Conservation (phyloP, 2,329 filamentous ascomycete genomes). For the Apiospora rasikravindrae region DNA sequence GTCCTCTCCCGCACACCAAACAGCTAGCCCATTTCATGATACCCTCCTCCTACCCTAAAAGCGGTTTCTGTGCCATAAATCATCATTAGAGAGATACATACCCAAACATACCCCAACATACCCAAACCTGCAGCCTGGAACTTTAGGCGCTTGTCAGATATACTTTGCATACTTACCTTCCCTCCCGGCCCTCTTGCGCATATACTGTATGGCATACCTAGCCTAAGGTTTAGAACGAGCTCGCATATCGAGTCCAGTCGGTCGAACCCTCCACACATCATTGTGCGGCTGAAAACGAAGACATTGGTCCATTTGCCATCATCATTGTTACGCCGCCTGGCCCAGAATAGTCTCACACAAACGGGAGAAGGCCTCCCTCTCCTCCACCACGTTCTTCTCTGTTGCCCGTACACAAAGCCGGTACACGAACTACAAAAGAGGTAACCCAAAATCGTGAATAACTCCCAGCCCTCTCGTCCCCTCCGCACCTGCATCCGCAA, state of each 20-base stretch:
- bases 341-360: background rate
- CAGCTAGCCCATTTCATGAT: no score
- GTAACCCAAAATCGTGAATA: slow-evolving; percentile 1
- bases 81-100: background rate
- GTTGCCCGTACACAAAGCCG: background rate
- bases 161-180: background rate
- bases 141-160: background rate
- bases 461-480: background rate
- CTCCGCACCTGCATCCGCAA: background rate
- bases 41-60: background rate
- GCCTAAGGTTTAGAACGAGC: background rate
- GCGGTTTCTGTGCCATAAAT: background rate
- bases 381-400: background rate
- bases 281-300: background rate
- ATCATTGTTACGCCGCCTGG: background rate
- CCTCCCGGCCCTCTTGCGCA: background rate
- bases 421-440: background rate
- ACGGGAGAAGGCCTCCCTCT: slow-evolving; percentile 1
- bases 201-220: no score
- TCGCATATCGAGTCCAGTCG: background rate
- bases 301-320: background rate
- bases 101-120: no score
- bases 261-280: slow-evolving; percentile 1
- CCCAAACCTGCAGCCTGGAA: background rate
- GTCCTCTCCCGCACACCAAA: background rate